Evolutionary conservation across 2,329 filamentous ascomycete genomes (phyloP), one percentile per base, ranked within the genome.

Genomic region (Trichoderma pleuroti): DNA sequence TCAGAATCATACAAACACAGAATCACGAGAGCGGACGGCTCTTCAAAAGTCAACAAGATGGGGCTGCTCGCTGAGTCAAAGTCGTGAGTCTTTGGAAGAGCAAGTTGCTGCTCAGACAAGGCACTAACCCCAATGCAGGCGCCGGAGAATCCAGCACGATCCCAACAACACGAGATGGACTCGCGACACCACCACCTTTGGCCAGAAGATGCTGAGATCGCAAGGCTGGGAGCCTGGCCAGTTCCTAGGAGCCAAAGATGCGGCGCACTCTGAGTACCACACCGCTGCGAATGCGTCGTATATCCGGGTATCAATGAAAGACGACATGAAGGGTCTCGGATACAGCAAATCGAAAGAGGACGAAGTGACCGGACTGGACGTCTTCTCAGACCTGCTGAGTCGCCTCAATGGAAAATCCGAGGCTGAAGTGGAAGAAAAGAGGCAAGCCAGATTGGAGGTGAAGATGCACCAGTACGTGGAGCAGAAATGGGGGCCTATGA

Each of bases 141-240:
- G 80, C 66, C 76, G 86, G 61, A 97, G 95, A 83, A 90, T 98
- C 78, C 92, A 91, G 74, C 87, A 92, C 79, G 96, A 99, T 82
- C 96, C 96, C 9, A 98, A 98, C 83, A 99, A 98, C 81, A 97
- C 93, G 61, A 90, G 88, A 86, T 99, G 96, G 96, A 90, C 91
- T 70, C 90, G 91, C 77, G 91, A 94, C 79, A 93, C 91, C 74
- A 87, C 87, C 70, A 91, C 90, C 68, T 98, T 96, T 80, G 96
- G 96, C 75, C 94, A 97, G 80, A 93, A 90, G 78, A 95, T 98
- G 75, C 90, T 99, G 77, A 89, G 91, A 63, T 86, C 91, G 18
- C 94, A 98, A 77, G 96, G 96, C 74, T 99, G 96, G 96, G 87
- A 91, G 72, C 93, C 94, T 0, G 96, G 96, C 42, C 87, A 91